Conservation (phyloP, 441 rosid species). For the Geranium incanum region DNA sequence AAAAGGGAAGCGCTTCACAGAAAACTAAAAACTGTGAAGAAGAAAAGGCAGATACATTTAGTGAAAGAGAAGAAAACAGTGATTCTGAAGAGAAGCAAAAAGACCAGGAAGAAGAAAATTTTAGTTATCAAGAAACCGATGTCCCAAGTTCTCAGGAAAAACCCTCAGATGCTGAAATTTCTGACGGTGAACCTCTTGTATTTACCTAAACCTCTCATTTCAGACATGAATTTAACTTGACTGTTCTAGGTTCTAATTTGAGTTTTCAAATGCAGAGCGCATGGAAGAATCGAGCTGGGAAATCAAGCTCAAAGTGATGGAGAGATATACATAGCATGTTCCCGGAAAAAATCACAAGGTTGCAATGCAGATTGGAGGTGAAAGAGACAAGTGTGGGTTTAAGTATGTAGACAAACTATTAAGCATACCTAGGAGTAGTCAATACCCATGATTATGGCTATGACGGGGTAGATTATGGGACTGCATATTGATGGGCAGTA, state of each 20-base stretch:
- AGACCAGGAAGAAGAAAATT: constrained; percentile 34
- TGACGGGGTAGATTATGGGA: constrained; percentile 18
- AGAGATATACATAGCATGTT: constrained; percentile 9
- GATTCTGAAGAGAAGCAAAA: constrained; percentile 42
- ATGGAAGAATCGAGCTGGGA: constrained; percentile 71
- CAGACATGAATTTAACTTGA: not conserved
- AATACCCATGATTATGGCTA: constrained; percentile 6
- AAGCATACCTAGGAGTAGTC: constrained; percentile 21
- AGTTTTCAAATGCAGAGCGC: constrained; percentile 51
- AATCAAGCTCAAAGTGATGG: constrained; percentile 38
- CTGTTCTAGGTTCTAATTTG: constrained; percentile 12
- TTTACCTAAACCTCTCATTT: constrained; percentile 19
- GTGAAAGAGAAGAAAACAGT: not conserved
- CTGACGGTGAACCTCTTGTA: constrained; percentile 97
- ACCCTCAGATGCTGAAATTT: constrained; percentile 41
- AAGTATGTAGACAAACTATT: constrained; percentile 32
- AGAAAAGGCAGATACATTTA: not conserved
- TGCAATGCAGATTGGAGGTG: constrained; percentile 14
- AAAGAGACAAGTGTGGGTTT: constrained; percentile 20
- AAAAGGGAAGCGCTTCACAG: not conserved
- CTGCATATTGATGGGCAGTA: constrained; percentile 24
- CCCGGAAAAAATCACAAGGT: constrained; percentile 16
- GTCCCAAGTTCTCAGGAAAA: constrained; percentile 25
- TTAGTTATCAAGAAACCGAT: constrained; percentile 22
- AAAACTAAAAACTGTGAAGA: not conserved